phyloP scores from a whole-genome alignment of 2,329 filamentous ascomycete species.

The Ophiosphaerella herpotricha region DNA sequence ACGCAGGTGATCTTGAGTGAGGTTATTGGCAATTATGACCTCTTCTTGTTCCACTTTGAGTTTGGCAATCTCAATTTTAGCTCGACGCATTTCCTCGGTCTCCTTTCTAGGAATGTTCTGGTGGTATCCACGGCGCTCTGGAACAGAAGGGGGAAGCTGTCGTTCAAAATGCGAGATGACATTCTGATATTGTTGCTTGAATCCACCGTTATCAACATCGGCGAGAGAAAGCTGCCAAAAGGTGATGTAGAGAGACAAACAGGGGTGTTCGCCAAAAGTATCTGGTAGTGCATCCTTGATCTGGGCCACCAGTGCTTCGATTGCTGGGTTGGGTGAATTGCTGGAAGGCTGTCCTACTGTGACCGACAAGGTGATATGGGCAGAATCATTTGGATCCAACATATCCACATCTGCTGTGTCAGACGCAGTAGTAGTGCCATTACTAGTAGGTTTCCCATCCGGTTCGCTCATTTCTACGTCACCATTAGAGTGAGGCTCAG shows the following conservation, averaged over 20 bases:
- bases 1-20: slow-evolving; percentile 64
- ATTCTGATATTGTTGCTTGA: slow-evolving; percentile 73
- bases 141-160: slow-evolving; percentile 57
- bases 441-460: slow-evolving; percentile 15
- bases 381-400: slow-evolving; percentile 35
- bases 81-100: slow-evolving; percentile 69
- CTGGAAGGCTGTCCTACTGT: neutral
- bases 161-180: slow-evolving; percentile 61
- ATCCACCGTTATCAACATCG: slow-evolving; percentile 68
- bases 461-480: slow-evolving; percentile 51
- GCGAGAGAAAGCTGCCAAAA: slow-evolving; percentile 91
- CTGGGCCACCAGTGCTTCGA: slow-evolving; percentile 74
- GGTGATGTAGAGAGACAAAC: slow-evolving; percentile 79
- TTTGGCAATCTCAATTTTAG: slow-evolving; percentile 72
- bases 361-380: neutral
- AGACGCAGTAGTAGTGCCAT: slow-evolving; percentile 4
- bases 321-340: slow-evolving; percentile 63
- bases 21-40: slow-evolving; percentile 59
- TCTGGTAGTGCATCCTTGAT: slow-evolving; percentile 66
- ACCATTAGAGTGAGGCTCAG: slow-evolving; percentile 48
- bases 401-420: slow-evolving; percentile 45
- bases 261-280: slow-evolving; percentile 71
- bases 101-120: slow-evolving; percentile 49
- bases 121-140: slow-evolving; percentile 64
- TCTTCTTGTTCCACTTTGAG: slow-evolving; percentile 51